Evolutionary conservation across 176 grass and related monocot genomes (phyloP), one percentile per base, ranked within the genome.

Genomic region (Eragrostis curvula): DNA sequence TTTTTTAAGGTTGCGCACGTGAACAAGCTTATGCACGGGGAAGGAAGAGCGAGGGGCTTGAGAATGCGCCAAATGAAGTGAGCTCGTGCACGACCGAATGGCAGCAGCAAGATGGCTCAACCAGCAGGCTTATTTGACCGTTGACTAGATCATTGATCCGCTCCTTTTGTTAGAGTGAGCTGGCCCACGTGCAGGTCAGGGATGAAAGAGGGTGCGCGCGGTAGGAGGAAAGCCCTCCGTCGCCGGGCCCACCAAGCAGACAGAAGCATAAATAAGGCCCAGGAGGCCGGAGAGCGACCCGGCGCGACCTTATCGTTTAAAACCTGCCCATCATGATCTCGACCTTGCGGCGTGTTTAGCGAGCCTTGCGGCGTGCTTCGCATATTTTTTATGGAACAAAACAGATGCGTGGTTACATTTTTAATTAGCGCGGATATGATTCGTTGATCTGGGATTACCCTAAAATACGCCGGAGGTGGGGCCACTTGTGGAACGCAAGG

Each of bases 261-360:
- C 47, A 52, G 20, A n/a, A 9, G 28, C 51, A 51, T 66, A 66
- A 41, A 66, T 16, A 3, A 40, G 76, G 75, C 18, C 61, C 59
- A 14, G 27, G 25, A 0, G 25, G 0, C 25, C 5, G 17, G 60
- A 17, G 9, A 2, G 65, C 45, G 80, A 57, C n/a, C n/a, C n/a
- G 41, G 45, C 16, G 60, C 30, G 57, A 53, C 71, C 68, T 73
- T 55, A 89, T 77, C 82, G 78, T 89, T 89, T 77, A 48, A 89
- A 60, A 81, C 87, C 87, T 89, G 87, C 20, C 25, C 0, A 36
- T 36, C 20, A 66, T 71, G 76, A 81, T 85, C 69, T 12, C n/a
- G n/a, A n/a, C n/a, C n/a, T n/a, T n/a, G n/a, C n/a, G n/a, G n/a
- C n/a, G n/a, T n/a, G n/a, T n/a, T n/a, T n/a, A n/a, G n/a, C n/a